These are phyloP conservation scores for Glycyrrhiza uralensis DNA, from an alignment of 306 rosid species.

Conservation along the genomic window DNA sequence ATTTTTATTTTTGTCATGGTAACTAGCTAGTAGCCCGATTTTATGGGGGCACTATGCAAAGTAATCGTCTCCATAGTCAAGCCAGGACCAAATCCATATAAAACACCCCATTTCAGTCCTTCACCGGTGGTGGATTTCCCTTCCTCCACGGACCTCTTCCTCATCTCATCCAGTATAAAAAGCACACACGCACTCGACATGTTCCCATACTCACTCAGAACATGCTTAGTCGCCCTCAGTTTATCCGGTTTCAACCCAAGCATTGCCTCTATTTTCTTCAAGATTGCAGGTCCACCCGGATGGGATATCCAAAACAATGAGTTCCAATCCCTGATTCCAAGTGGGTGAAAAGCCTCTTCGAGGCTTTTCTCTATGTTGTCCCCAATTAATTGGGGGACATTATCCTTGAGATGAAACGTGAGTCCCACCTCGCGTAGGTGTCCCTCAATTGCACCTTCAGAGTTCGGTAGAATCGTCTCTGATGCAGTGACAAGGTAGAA, in stretches of 20 bases:
- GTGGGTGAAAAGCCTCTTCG: neutral
- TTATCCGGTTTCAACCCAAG: slow-evolving; percentile 29
- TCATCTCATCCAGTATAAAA: slow-evolving; percentile 37
- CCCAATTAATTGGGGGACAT: slow-evolving; percentile 18
- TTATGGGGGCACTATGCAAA: slow-evolving; percentile 17
- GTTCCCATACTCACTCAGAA: slow-evolving; percentile 37
- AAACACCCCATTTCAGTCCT: slow-evolving; percentile 39
- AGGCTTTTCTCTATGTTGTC: slow-evolving; percentile 18
- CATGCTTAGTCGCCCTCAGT: slow-evolving; percentile 31
- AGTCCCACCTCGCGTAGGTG: slow-evolving; percentile 42
- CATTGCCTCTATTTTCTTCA: slow-evolving; percentile 13
- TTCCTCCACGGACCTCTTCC: slow-evolving; percentile 27
- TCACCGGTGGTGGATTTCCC: slow-evolving; percentile 32
- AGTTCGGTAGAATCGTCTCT: slow-evolving; percentile 13
- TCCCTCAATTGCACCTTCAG: slow-evolving; percentile 32
- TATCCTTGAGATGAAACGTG: slow-evolving; percentile 17
- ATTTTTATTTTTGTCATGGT: no score
- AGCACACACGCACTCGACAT: slow-evolving; percentile 34
- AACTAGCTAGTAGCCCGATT: neutral
- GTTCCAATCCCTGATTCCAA: slow-evolving; percentile 35
- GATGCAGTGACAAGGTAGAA: slow-evolving; percentile 6
- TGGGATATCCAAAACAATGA: slow-evolving; percentile 23
- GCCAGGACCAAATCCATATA: slow-evolving; percentile 28
- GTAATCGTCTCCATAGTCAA: slow-evolving; percentile 29
- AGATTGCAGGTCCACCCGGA: slow-evolving; percentile 39